Evolutionary conservation across 2,329 filamentous ascomycete genomes (phyloP).

Genomic region (Leptographium flavum): DNA sequence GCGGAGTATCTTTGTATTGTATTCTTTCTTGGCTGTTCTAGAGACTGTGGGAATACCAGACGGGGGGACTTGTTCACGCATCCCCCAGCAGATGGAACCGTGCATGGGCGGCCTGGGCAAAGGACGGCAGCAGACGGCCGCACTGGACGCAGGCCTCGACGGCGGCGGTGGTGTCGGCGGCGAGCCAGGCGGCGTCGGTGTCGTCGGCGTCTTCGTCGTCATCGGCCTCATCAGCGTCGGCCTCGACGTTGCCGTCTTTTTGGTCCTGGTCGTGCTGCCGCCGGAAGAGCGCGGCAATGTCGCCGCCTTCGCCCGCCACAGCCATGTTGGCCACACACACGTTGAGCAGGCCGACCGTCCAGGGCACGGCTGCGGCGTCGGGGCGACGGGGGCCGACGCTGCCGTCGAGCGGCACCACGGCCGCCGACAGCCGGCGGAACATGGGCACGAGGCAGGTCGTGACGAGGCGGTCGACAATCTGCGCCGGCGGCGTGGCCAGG

Average conservation of each 20-base stretch:
- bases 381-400: too few species aligned
- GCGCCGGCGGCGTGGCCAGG: conserved; percentile 19
- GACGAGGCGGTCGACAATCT: conserved; percentile 14
- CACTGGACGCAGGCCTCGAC: neutral
- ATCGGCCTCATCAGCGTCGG: neutral
- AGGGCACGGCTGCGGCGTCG: conserved; percentile 22
- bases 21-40: neutral
- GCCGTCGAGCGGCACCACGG: neutral
- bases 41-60: too few species aligned
- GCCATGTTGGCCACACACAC: conserved; percentile 79
- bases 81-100: neutral
- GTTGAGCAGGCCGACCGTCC: conserved; percentile 76
- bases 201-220: neutral
- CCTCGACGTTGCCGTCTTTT: neutral
- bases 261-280: conserved; percentile 54
- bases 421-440: conserved; percentile 11
- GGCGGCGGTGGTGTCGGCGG: neutral
- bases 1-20: neutral
- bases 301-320: conserved; percentile 27
- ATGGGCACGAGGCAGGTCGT: conserved; percentile 10
- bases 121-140: neutral
- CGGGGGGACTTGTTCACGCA: neutral
- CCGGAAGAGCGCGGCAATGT: conserved; percentile 80
- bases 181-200: neutral
- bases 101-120: neutral